These are phyloP conservation scores for Senna siamea DNA, from an alignment of 306 rosid genomes.

Conservation along the genomic window DNA sequence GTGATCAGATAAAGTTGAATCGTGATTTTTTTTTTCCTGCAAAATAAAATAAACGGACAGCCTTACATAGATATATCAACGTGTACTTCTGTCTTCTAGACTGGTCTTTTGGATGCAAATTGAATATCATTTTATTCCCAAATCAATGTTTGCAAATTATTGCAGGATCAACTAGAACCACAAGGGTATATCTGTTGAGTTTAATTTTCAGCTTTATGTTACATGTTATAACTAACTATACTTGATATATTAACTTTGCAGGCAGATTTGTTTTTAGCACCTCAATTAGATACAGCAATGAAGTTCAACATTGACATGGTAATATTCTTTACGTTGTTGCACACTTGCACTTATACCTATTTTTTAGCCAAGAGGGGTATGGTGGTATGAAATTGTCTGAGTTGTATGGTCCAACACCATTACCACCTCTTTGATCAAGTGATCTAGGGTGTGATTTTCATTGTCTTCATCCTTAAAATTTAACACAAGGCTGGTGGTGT, in stretches of 20 bases:
- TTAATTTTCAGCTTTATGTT: slow-evolving; percentile 23
- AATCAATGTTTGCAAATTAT: slow-evolving; percentile 23
- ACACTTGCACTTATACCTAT: neutral
- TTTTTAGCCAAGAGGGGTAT: neutral
- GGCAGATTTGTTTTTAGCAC: slow-evolving; percentile 91
- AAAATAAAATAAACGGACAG: neutral
- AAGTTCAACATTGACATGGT: slow-evolving; percentile 69
- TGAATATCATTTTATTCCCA: slow-evolving; percentile 19
- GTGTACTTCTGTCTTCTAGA: too few species aligned
- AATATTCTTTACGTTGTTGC: slow-evolving; percentile 36
- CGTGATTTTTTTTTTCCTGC: neutral
- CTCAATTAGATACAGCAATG: slow-evolving; percentile 58
- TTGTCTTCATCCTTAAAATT: too few species aligned
- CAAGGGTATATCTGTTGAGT: slow-evolving; percentile 29
- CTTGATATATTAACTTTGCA: slow-evolving; percentile 49
- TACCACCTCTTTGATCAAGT: too few species aligned
- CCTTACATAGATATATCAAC: neutral
- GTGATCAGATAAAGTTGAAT: neutral
- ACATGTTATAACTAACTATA: neutral
- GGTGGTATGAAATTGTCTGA: neutral
- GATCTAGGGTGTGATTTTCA: too few species aligned
- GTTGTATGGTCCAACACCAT: too few species aligned
- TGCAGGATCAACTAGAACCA: slow-evolving; percentile 16
- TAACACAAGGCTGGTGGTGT: too few species aligned
- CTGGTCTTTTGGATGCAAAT: neutral